Base-by-base conservation (phyloP, 208 protist species). In the Trypanosoma conorhini region DNA sequence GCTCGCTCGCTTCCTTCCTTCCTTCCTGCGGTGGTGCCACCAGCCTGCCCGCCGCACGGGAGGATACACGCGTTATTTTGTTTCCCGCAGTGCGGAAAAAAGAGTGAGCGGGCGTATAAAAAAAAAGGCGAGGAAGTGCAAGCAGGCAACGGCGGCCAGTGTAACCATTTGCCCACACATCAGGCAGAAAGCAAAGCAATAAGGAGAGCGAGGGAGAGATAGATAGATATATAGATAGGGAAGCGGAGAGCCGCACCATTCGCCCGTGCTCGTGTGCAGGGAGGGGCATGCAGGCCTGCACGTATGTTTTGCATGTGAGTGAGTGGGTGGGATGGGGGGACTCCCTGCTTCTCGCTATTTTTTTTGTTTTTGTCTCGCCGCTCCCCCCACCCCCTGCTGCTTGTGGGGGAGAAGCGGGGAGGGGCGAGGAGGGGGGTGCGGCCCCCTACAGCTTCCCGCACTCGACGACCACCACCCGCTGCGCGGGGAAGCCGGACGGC, bases 401-500 rank as follows among this genome's bases (percentile, higher is more conserved):
- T n/a, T n/a, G n/a, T n/a, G n/a, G n/a, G n/a, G n/a, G n/a, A n/a
- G n/a, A n/a, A n/a, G n/a, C n/a, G n/a, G n/a, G n/a, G n/a, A n/a
- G n/a, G n/a, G n/a, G n/a, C n/a, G n/a, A n/a, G n/a, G n/a, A n/a
- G n/a, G 22, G 48, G 31, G 17, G 28, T 35, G 67, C n/a, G 7
- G 59, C 52, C 66, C 28, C 69, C 48, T 60, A 52, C 61, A 84
- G 62, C 33, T 62, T 75, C 31, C 91, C 91, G 56, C 86, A 91
- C 7, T 91, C 86, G 13, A 91, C 85, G n/a, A 96, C 67, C 4
- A 62, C 66, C 1, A 96, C 64, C 24, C 60, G 67, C 19, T 82
- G 65, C 19, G 62, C 60, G 19, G 88, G 86, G 31, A 76, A 61
- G 12, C 91, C 91, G n/a, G 58, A 70, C 15, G 74, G 59, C 8